Conservation (phyloP, 176 grass and related monocot species). For the Oryza longistaminata region DNA sequence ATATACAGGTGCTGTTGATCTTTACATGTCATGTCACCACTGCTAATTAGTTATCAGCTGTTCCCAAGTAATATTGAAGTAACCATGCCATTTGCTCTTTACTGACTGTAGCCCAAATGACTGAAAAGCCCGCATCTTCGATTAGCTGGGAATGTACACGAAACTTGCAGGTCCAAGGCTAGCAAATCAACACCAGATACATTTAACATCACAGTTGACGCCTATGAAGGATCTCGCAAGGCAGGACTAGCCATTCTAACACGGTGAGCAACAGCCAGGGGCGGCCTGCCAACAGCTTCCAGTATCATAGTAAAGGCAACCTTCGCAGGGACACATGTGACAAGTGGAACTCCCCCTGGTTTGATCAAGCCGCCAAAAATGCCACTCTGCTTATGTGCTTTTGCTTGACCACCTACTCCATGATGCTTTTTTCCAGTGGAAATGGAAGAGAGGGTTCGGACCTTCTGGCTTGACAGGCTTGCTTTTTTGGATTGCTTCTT, state of each 20-base stretch:
- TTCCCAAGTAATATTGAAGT: constrained; percentile 44
- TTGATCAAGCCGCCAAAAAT: constrained; percentile 73
- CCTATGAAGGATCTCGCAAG: constrained; percentile 51
- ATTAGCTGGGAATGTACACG: constrained; percentile 52
- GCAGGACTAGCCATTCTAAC: constrained; percentile 65
- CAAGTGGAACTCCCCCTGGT: constrained; percentile 61
- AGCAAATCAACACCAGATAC: constrained; percentile 21
- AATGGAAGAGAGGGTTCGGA: constrained; percentile 64
- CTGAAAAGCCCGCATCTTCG: constrained; percentile 54
- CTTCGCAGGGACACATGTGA: constrained; percentile 91
- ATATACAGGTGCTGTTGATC: constrained; percentile 38
- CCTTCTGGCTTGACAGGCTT: constrained; percentile 68
- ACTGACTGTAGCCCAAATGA: constrained; percentile 47
- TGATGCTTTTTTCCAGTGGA: constrained; percentile 52
- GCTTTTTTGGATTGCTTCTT: constrained; percentile 76
- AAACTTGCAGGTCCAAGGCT: constrained; percentile 38
- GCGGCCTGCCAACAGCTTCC: constrained; percentile 86
- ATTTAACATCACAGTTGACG: constrained; percentile 18
- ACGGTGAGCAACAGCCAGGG: constrained; percentile 42
- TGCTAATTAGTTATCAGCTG: constrained; percentile 36
- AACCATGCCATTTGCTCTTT: constrained; percentile 49
- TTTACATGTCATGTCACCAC: constrained; percentile 52
- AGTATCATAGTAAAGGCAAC: constrained; percentile 94
- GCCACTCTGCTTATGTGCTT: constrained; percentile 43
- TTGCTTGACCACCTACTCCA: constrained; percentile 41